Evolutionary conservation across 306 rosid genomes (phyloP), one percentile per base, ranked within the genome.

Genomic region (Quercus berberidifolia): DNA sequence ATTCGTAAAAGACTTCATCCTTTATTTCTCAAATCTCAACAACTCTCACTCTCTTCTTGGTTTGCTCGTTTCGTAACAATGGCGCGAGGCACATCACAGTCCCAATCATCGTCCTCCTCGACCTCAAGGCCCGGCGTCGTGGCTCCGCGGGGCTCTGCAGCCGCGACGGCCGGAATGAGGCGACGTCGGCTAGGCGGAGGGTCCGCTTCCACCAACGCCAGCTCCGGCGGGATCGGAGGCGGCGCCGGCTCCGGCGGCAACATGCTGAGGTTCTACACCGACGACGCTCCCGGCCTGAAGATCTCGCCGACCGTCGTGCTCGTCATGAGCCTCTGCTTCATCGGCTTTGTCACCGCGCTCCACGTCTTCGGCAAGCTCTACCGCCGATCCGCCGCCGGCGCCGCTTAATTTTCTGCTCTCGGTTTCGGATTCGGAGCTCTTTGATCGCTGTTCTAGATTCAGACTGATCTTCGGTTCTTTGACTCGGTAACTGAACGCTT

Each of bases 71-170:
- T 69, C 68, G 71, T 55, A 35, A 55, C 63, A 49, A 94, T 94
- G 98, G 93, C 88, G 3, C 87, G 89, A 87, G 98, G 98, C 12
- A 43, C 97, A n/a, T 94, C 98, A 63, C 98, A 94, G 79, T 90
- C 98, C 52, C 98, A 92, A 68, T 55, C 97, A 2, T 20, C 96
- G 19, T 80, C 86, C 30, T 85, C 96, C 55, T 23, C 82, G 3
- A 63, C 89, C 65, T 57, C 97, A 0, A 88, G 97, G 0, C 97
- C 94, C 1, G 97, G 95, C 21, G 73, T 86, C 68, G 28, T 56
- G 74, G 97, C 98, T 76, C 98, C 98, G 2, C 94, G 97, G 15
- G 97, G 97, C n/a, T 89, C 97, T 0, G 98, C 97, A 0, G 97
- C 97, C 2, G 96, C 98, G 4, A 86, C 97, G 0, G 97, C 98